Evolutionary conservation across 163 green algal species (phyloP).

Genomic region (Botryococcus braunii): DNA sequence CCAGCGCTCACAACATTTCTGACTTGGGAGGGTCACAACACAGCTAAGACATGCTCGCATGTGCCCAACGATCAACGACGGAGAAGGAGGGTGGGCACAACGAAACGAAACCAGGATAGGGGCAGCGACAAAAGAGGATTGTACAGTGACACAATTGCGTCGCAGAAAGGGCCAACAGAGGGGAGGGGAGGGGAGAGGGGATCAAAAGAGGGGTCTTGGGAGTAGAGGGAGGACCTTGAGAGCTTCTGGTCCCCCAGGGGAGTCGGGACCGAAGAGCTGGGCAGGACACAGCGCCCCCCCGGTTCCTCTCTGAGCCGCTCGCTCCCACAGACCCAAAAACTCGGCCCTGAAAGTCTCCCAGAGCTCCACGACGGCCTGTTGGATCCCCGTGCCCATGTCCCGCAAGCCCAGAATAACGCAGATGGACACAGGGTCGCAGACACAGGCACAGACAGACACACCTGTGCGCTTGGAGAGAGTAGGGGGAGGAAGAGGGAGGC

Average conservation of each 20-base stretch:
- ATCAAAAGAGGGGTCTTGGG: neutral
- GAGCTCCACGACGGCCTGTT: slow-evolving; percentile 23
- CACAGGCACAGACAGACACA: neutral
- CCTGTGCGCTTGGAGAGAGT: neutral
- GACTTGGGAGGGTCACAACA: too few species aligned
- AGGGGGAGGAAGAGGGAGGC: neutral
- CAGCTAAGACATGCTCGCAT: too few species aligned
- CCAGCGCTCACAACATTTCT: too few species aligned
- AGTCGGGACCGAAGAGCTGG: slow-evolving; percentile 28
- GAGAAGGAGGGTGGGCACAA: too few species aligned
- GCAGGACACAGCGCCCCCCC: slow-evolving; percentile 29
- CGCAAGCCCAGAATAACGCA: too few species aligned
- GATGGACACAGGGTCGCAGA: neutral
- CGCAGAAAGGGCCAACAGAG: neutral
- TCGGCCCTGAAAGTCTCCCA: slow-evolving; percentile 45
- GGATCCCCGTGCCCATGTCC: neutral
- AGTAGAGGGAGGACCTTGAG: neutral
- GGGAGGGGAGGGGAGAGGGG: neutral
- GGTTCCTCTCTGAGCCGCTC: slow-evolving; percentile 11
- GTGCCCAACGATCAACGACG: too few species aligned
- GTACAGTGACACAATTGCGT: too few species aligned
- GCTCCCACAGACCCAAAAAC: slow-evolving; percentile 62
- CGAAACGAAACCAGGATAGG: too few species aligned
- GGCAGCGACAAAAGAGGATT: too few species aligned
- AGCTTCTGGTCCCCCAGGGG: neutral